These are phyloP conservation scores for Pisolithus sp. DNA, from an alignment of 768 basidiomycete genomes.

Conservation along the genomic window DNA sequence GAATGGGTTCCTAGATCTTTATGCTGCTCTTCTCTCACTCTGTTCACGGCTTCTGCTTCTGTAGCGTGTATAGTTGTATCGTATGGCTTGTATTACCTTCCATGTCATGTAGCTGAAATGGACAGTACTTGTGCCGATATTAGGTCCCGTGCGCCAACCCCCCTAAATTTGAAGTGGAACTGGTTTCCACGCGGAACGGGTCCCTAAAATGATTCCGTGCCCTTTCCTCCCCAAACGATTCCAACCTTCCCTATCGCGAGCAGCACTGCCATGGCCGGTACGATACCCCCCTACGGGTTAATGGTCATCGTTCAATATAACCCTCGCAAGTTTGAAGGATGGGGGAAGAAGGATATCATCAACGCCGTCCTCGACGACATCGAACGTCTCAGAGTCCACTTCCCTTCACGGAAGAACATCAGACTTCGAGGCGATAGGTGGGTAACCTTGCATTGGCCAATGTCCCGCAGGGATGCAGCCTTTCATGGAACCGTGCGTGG, in stretches of 20 bases:
- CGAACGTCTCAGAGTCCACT: constrained; percentile 24
- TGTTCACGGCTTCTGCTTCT: not conserved
- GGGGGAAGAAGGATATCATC: constrained; percentile 6
- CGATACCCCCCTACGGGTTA: not conserved
- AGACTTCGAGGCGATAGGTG: constrained; percentile 8
- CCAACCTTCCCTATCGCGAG: no score
- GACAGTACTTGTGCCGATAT: not conserved
- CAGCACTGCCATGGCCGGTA: no score
- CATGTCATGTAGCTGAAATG: not conserved
- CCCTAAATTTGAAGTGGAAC: not conserved
- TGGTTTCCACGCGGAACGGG: no score
- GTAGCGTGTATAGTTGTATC: not conserved
- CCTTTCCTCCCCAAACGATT: no score
- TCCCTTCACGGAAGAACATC: constrained; percentile 24
- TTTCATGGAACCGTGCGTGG: constrained; percentile 1
- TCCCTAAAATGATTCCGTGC: no score
- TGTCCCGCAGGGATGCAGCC: not conserved
- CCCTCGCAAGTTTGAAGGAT: not conserved
- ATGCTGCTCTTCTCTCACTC: not conserved
- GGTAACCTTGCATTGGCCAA: constrained; percentile 24
- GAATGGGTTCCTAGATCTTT: not conserved
- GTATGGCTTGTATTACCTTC: not conserved
- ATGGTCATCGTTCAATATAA: not conserved
- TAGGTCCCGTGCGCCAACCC: not conserved
- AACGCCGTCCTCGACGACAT: constrained; percentile 22